phyloP scores from a whole-genome alignment of 257 asterid species.

The Jacaranda mimosifolia region DNA sequence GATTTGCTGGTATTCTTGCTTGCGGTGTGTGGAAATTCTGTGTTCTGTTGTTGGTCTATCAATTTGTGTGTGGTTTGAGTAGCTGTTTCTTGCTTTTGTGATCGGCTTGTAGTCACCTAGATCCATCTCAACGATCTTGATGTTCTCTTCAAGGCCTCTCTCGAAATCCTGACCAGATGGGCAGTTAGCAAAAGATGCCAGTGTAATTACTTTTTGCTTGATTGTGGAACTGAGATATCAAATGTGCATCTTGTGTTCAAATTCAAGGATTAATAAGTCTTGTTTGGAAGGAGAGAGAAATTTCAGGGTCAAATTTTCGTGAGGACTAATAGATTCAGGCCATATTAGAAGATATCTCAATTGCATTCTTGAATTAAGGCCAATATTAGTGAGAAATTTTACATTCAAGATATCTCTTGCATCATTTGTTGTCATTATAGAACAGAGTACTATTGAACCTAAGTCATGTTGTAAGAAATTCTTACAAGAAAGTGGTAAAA shows the following conservation, averaged over 20 bases:
- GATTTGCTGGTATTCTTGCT: conserved; percentile 57
- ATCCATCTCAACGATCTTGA: conserved; percentile 97
- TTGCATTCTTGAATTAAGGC: neutral
- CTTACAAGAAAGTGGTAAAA: neutral
- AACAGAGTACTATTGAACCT: neutral
- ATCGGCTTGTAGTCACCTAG: conserved; percentile 67
- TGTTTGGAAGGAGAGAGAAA: neutral
- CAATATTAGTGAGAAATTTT: neutral
- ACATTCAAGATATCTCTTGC: neutral
- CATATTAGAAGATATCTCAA: neutral
- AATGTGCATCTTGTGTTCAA: no score
- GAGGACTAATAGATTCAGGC: neutral
- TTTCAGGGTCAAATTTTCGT: neutral
- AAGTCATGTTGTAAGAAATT: no score
- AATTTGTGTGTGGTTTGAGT: conserved; percentile 60
- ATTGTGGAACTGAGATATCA: no score
- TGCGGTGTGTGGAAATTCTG: conserved; percentile 46
- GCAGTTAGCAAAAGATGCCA: no score
- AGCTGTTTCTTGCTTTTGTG: conserved; percentile 67
- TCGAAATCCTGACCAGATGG: conserved; percentile 58
- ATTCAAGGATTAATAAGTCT: neutral
- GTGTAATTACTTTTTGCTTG: no score
- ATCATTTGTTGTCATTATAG: neutral
- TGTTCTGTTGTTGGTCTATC: conserved; percentile 50
- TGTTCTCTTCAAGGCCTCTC: conserved; percentile 69